A percentile compares a stretch with the other conserved stretches of the same genome.
These are phyloP conservation scores for Cyberlindnera japonica DNA, from an alignment of 805 yeast genomes.

Conservation along the genomic window DNA sequence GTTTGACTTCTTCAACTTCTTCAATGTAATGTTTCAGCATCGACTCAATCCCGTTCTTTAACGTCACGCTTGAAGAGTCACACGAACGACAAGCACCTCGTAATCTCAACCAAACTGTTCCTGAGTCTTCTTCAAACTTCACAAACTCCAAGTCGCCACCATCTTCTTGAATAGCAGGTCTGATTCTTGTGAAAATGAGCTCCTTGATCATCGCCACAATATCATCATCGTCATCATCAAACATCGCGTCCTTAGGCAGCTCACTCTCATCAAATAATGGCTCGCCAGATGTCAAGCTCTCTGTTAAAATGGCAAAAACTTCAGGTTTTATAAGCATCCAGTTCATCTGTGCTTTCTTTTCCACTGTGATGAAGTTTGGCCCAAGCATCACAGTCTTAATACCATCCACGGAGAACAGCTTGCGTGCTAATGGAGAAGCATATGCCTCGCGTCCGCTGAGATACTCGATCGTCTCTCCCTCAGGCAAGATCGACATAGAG, in stretches of 20 bases:
- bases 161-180: slow-evolving; percentile 73
- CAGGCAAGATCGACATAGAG: slow-evolving; percentile 61
- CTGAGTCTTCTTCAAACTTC: slow-evolving; percentile 53
- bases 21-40: slow-evolving; percentile 70
- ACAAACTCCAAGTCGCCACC: slow-evolving; percentile 75
- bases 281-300: slow-evolving; percentile 36
- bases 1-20: slow-evolving; percentile 57
- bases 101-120: slow-evolving; percentile 54
- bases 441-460: slow-evolving; percentile 71
- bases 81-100: slow-evolving; percentile 76
- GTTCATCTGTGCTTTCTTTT: slow-evolving; percentile 45
- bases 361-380: slow-evolving; percentile 77
- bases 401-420: slow-evolving; percentile 73
- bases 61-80: slow-evolving; percentile 60
- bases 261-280: slow-evolving; percentile 44
- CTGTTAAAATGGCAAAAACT: slow-evolving; percentile 41
- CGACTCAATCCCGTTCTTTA: slow-evolving; percentile 65
- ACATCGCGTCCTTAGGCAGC: slow-evolving; percentile 35
- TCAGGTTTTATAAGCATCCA: slow-evolving; percentile 68
- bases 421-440: slow-evolving; percentile 72
- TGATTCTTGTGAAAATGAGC: slow-evolving; percentile 61
- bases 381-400: slow-evolving; percentile 77
- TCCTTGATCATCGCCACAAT: slow-evolving; percentile 65
- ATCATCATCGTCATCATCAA: slow-evolving; percentile 63
- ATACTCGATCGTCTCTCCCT: slow-evolving; percentile 66